Evolutionary conservation across 805 yeast genomes (phyloP), one percentile per base, ranked within the genome.

Genomic region (Metschnikowia henanensis): DNA sequence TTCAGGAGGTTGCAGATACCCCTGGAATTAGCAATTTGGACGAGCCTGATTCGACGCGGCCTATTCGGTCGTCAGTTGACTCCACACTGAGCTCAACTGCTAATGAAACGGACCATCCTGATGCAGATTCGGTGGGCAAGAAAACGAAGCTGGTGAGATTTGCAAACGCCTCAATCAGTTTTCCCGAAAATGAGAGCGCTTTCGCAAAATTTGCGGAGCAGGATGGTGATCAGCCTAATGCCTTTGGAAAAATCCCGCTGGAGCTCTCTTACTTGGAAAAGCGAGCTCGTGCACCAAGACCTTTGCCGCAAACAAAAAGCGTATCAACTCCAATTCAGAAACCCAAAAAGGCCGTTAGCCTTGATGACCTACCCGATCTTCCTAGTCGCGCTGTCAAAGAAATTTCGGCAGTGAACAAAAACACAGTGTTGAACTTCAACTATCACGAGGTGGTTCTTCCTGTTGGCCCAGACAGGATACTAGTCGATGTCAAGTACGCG

Each of bases 401-500:
- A 62, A 54, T 74, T 61, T 55, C 72, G 47, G 56, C 73, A 53
- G 52, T 77, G 41, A 70, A 72, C 49, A 68, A 68, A 49, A 62
- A 65, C 37, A 69, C 73, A 1, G 70, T 64, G 37, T 70, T 82
- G 53, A 77, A 79, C 28, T 81, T 81, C 58, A 77, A 77, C 50
- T 74, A 77, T 51, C 71, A 69, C 18, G 73, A 72, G 31, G 70
- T 77, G 37, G 71, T 71, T 22, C 55, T 73, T 18, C 86, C 84
- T 2, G 63, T 81, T 37, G 62, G 70, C 6, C 58, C 69, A 23
- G 68, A 70, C 52, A 71, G 72, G 39, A 56, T 85, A 5, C 66
- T 85, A 17, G 79, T 87, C 10, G 77, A 82, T 51, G 79, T 84
- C 19, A 66, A 68, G 35, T 77, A 77, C 45, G 81, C 79, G 1